These are phyloP conservation scores for Candida dubliniensis DNA, from an alignment of 1,139 yeast species.

Conservation along the genomic window DNA sequence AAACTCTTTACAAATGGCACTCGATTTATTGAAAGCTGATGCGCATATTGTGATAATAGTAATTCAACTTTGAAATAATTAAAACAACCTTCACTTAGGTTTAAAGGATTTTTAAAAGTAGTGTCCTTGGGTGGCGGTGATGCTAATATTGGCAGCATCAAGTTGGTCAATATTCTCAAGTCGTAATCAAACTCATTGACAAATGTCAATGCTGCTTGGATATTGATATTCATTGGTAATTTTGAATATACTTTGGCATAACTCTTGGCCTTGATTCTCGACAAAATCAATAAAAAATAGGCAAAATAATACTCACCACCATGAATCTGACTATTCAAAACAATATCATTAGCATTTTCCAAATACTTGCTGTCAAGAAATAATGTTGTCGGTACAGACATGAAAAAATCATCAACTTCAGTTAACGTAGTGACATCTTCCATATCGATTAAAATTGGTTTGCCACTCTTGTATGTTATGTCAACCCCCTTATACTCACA, in stretches of 20 bases:
- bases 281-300: constrained; percentile 18
- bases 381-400: constrained; percentile 14
- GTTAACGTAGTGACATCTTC: constrained; percentile 22
- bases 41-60: constrained; percentile 33
- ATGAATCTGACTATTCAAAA: constrained; percentile 5
- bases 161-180: constrained; percentile 17
- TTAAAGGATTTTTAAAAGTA: not conserved
- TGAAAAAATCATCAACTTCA: constrained; percentile 16
- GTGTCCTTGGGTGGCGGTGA: constrained; percentile 5
- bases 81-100: not conserved
- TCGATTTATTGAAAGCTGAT: constrained; percentile 34
- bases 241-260: constrained; percentile 19
- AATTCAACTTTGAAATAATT: constrained; percentile 17
- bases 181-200: constrained; percentile 17
- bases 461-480: constrained; percentile 24
- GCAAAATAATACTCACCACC: constrained; percentile 16
- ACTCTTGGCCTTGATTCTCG: constrained; percentile 21
- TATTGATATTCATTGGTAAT: constrained; percentile 8
- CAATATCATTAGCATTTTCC: constrained; percentile 9
- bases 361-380: constrained; percentile 10
- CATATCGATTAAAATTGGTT: constrained; percentile 16
- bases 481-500: constrained; percentile 24
- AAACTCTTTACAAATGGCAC: constrained; percentile 28
- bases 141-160: constrained; percentile 19
- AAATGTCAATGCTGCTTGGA: constrained; percentile 10